A percentile compares a stretch with the other conserved stretches of the same genome.
Conservation (phyloP, 306 rosid species). For the Glycine tomentella region DNA sequence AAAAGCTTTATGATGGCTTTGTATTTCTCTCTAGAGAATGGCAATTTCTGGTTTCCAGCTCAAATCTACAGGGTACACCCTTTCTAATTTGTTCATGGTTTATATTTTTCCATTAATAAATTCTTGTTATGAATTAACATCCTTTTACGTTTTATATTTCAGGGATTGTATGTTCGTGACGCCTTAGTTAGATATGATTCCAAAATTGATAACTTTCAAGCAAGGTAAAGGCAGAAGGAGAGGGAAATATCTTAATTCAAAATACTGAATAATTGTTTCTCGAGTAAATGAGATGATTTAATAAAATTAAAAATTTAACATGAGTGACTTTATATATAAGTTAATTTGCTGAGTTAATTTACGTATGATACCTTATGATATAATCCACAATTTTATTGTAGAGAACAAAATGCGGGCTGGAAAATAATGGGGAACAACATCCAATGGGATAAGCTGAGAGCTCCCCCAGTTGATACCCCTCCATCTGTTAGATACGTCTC, state of each 20-base stretch:
- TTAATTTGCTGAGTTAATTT: too few relatives aligned
- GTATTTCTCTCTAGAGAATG: constrained; percentile 67
- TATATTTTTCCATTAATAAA: not conserved
- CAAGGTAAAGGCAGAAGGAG: too few relatives aligned
- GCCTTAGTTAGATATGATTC: too few relatives aligned
- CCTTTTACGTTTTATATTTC: not conserved
- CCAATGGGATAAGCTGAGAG: constrained; percentile 63
- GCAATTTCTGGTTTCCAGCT: constrained; percentile 81
- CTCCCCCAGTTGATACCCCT: constrained; percentile 55
- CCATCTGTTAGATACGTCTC: constrained; percentile 56
- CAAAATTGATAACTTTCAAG: too few relatives aligned
- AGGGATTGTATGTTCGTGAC: too few relatives aligned
- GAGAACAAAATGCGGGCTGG: constrained; percentile 58
- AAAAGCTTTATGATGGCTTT: constrained; percentile 55
- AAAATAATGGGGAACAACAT: constrained; percentile 53
- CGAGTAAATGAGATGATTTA: too few relatives aligned
- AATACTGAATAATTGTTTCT: not conserved
- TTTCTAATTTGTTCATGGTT: not conserved
- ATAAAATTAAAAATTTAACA: too few relatives aligned
- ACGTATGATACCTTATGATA: not conserved
- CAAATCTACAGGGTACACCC: constrained; percentile 65
- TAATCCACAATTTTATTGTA: not conserved
- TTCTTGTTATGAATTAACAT: not conserved
- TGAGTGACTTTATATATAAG: too few relatives aligned
- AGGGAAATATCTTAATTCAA: too few relatives aligned